Base-by-base conservation (phyloP, 345 rosid species). In the Hypericum perforatum region DNA sequence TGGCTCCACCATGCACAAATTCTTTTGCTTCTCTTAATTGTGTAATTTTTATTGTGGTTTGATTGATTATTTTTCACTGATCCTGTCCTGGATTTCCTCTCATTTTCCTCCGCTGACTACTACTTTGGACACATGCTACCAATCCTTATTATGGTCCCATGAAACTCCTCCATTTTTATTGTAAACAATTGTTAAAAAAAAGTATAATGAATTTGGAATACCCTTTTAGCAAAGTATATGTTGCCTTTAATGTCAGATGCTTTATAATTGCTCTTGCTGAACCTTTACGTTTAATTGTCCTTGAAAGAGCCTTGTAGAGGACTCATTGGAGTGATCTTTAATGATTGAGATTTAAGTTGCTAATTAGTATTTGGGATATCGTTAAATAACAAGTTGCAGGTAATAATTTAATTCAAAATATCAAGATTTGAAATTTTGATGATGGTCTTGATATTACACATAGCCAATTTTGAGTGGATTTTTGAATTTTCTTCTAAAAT, bases 101-200 rank as follows among this genome's bases (percentile, higher is more conserved):
- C 39, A 10, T 8, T 37, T 56, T 43, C 39, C 45, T 53, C 51
- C 49, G 39, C 37, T 9, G 29, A 16, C 39, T 7, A 51, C 46
- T 29, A 37, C 62, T 56, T 67, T 32, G 40, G n/a, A 45, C 54
- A 11, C 10, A 38, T 67, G 49, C 53, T 12, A 42, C 22, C 13
- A 41, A 56, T 45, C 57, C 43, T 60, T 47, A 41, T 44, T 37
- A 14, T 56, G 55, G 61, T 53, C 58, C 56, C 11, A n/a, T 52
- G 59, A 36, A 40, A 64, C 61, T 52, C 57, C 63, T 43, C 56
- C 61, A 56, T 48, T 16, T 37, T 14, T 39, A 53, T 59, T 52
- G 22, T 52, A n/a, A 43, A 52, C 47, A 16, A 13, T 38, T 16
- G 13, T 40, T 40, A 14, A 22, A 52, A 43, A 53, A 44, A 40